Evolutionary conservation across 192 early-diverging fungal genomes (phyloP).

Genomic region (Irineochytrium annulatum): DNA sequence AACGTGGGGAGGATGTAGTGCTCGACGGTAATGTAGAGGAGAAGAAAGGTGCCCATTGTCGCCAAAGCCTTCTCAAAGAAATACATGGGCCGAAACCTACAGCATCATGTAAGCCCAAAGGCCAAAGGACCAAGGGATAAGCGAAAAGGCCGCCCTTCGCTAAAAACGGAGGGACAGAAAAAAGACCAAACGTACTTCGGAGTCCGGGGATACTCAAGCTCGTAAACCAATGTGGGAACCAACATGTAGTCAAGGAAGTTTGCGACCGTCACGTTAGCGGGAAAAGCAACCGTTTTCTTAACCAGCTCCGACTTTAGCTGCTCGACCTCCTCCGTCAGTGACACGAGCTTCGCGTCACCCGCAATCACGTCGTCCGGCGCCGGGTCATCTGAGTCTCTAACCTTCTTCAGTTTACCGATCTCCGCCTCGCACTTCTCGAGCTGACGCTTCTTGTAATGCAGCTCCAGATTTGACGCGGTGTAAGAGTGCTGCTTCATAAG

Average conservation of each 20-base stretch:
- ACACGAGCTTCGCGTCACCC: constrained; percentile 26
- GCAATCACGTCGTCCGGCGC: not conserved
- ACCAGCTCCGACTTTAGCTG: constrained; percentile 19
- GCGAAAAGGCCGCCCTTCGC: not conserved
- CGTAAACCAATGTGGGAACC: constrained; percentile 88
- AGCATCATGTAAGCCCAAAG: not conserved
- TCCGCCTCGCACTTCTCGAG: constrained; percentile 11
- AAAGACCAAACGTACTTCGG: constrained; percentile 46
- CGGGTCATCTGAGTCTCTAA: not conserved
- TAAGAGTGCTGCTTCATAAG: constrained; percentile 98
- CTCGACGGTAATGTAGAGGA: constrained; percentile 82
- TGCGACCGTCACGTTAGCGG: constrained; percentile 70
- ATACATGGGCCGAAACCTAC: constrained; percentile 77
- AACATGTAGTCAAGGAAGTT: constrained; percentile 88
- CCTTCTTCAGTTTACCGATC: constrained; percentile 10
- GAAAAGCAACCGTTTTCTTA: constrained; percentile 56
- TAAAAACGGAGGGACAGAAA: not conserved
- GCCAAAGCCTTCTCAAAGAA: constrained; percentile 81
- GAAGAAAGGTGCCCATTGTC: constrained; percentile 70
- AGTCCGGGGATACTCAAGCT: constrained; percentile 89
- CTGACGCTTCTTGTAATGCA: constrained; percentile 30
- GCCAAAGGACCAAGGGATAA: no score
- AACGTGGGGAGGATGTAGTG: constrained; percentile 83
- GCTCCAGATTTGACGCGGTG: constrained; percentile 70
- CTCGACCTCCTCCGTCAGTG: constrained; percentile 41